Percentiles rank a stretch among this genome's conserved stretches.
Conservation (phyloP, 139 green algal species). For the Chlamydomonas eustigma region DNA sequence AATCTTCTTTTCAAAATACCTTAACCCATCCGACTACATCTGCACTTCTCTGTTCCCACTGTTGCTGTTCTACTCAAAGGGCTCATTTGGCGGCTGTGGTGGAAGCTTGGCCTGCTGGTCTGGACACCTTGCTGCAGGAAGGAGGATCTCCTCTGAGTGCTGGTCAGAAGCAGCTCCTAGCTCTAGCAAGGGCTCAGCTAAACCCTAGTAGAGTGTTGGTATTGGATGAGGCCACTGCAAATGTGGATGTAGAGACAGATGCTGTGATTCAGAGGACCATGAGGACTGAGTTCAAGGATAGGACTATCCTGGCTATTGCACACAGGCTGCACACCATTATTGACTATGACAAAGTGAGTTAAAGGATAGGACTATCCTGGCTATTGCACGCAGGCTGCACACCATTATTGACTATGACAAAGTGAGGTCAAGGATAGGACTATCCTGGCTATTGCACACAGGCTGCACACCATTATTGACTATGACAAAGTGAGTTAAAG, state of each 20-base stretch:
- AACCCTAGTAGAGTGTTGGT: conserved; percentile 57
- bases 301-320: conserved; percentile 52
- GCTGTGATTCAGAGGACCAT: conserved; percentile 63
- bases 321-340: conserved; percentile 65
- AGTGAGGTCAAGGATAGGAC: too few species aligned
- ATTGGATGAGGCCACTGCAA: conserved; percentile 68
- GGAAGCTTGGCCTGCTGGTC: conserved; percentile 42
- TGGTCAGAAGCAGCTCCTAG: conserved; percentile 91
- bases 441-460: too few species aligned
- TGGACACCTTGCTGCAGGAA: conserved; percentile 62
- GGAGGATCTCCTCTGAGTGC: conserved; percentile 77
- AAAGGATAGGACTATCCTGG: conserved; percentile 37
- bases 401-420: conserved; percentile 74
- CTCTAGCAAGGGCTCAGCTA: conserved; percentile 85
- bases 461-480: conserved; percentile 39
- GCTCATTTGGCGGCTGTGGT: conserved; percentile 36
- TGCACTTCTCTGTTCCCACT: too few species aligned
- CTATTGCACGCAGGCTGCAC: conserved; percentile 26
- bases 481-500: too few species aligned
- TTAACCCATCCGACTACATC: too few species aligned
- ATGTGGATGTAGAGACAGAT: conserved; percentile 86
- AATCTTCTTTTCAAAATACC: too few species aligned
- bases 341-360: conserved; percentile 54
- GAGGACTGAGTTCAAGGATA: conserved; percentile 28
- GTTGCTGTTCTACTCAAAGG: conserved; percentile 6